Evolutionary conservation across 1,139 yeast genomes (phyloP).

Genomic region (Entelexis paramagnoliae): DNA sequence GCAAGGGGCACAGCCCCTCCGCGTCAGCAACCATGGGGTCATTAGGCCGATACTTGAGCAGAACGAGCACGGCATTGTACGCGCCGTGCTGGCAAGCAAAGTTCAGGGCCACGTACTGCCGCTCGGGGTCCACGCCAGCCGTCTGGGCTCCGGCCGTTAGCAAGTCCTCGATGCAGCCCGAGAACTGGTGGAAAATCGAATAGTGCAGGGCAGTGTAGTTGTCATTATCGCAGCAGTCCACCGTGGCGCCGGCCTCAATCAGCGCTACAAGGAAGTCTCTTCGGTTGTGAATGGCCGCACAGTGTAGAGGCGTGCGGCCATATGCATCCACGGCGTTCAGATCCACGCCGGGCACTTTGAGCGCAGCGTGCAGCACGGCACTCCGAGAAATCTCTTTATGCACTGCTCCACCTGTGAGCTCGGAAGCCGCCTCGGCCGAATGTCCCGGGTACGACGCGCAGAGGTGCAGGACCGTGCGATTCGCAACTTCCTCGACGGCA

Average conservation of each 20-base stretch:
- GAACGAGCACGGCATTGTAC: conserved; percentile 53
- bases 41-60: conserved; percentile 37
- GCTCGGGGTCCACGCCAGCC: conserved; percentile 33
- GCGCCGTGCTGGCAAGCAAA: conserved; percentile 85
- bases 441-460: conserved; percentile 31
- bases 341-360: conserved; percentile 19
- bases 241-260: conserved; percentile 31
- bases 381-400: conserved; percentile 12
- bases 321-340: conserved; percentile 47
- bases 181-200: conserved; percentile 62
- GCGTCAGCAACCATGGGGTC: conserved; percentile 47
- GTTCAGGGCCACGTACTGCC: conserved; percentile 66
- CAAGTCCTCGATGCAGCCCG: conserved; percentile 45
- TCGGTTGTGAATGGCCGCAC: conserved; percentile 49
- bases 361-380: conserved; percentile 31
- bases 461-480: conserved; percentile 40
- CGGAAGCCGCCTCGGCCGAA: conserved; percentile 7
- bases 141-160: conserved; percentile 35
- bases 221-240: conserved; percentile 36
- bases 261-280: conserved; percentile 30
- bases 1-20: conserved; percentile 81
- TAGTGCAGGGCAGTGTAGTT: conserved; percentile 58
- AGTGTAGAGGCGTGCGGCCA: conserved; percentile 79
- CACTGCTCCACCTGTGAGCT: conserved; percentile 5
- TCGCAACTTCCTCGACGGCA: conserved; percentile 37